Conservation (phyloP, 1,284 basidiomycete species). For the Rhodotorula mucilaginosa region DNA sequence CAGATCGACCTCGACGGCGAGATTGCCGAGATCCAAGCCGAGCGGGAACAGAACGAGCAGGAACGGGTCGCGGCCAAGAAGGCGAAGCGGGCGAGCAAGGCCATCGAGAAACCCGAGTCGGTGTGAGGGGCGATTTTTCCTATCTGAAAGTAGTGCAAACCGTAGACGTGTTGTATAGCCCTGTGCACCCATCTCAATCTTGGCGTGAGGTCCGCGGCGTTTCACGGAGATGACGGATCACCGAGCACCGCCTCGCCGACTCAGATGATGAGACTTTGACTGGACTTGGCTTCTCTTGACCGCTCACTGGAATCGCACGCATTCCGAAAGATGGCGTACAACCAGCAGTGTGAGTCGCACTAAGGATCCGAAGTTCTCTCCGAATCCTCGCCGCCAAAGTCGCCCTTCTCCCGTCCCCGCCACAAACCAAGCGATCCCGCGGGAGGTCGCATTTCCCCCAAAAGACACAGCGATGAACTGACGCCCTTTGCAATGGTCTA, state of each 20-base stretch:
- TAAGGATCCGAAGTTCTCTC: too few relatives aligned
- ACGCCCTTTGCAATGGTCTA: neutral
- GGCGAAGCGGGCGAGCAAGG: slow-evolving; percentile 3
- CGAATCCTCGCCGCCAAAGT: too few relatives aligned
- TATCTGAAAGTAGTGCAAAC: neutral
- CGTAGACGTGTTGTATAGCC: neutral
- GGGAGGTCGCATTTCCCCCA: too few relatives aligned
- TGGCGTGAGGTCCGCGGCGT: neutral
- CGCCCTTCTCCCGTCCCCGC: too few relatives aligned
- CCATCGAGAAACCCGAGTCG: slow-evolving; percentile 3
- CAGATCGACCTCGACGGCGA: slow-evolving; percentile 54
- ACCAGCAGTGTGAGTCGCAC: slow-evolving; percentile 17
- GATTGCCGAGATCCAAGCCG: slow-evolving; percentile 47
- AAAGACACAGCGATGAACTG: neutral
- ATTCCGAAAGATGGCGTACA: slow-evolving; percentile 11
- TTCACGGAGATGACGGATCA: neutral
- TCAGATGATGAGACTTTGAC: neutral
- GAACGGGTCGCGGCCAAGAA: slow-evolving; percentile 12
- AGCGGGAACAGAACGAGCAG: slow-evolving; percentile 24
- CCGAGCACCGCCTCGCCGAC: slow-evolving; percentile 3
- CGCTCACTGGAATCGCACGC: neutral
- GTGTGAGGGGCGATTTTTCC: neutral
- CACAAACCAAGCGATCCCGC: neutral
- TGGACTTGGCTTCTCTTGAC: neutral
- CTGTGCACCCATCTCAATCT: neutral